Evolutionary conservation across 768 basidiomycete species (phyloP).

Genomic region (Chalciporus piperatus): DNA sequence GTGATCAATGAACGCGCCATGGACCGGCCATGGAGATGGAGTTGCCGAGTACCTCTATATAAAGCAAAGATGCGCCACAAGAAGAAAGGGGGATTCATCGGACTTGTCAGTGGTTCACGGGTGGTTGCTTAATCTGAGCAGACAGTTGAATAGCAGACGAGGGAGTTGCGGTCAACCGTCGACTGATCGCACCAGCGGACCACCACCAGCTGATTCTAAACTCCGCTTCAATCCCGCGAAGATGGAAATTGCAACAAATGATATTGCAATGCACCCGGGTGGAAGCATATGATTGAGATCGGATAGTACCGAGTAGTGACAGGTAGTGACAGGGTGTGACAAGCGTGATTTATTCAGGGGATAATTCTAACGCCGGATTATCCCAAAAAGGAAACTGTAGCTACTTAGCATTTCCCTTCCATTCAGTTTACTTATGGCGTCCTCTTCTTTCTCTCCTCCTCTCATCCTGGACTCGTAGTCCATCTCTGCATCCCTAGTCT

Average conservation of each 20-base stretch:
- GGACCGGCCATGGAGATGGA: no score
- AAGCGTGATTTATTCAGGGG: no score
- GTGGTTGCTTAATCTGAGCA: slow-evolving; percentile 3
- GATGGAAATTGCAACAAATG: no score
- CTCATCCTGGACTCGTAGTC: slow-evolving; percentile 17
- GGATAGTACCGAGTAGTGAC: no score
- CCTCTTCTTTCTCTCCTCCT: slow-evolving; percentile 26
- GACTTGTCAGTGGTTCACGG: neutral
- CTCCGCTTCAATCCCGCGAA: slow-evolving; percentile 27
- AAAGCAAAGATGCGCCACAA: neutral
- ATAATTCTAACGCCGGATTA: slow-evolving; percentile 18
- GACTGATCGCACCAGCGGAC: no score
- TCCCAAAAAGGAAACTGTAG: slow-evolving; percentile 22
- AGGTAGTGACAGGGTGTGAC: no score
- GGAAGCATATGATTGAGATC: no score
- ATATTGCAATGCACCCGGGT: slow-evolving; percentile 2
- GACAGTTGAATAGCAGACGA: no score
- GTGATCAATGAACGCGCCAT: neutral
- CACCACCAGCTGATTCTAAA: neutral
- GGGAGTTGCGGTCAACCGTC: no score
- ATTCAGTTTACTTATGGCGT: slow-evolving; percentile 12
- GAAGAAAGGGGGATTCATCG: neutral
- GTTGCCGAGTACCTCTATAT: no score
- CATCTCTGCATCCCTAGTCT: slow-evolving; percentile 1
- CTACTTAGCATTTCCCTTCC: slow-evolving; percentile 3